Evolutionary conservation across 495 filamentous ascomycete genomes (phyloP).

Genomic region (Aspergillus sclerotioniger): DNA sequence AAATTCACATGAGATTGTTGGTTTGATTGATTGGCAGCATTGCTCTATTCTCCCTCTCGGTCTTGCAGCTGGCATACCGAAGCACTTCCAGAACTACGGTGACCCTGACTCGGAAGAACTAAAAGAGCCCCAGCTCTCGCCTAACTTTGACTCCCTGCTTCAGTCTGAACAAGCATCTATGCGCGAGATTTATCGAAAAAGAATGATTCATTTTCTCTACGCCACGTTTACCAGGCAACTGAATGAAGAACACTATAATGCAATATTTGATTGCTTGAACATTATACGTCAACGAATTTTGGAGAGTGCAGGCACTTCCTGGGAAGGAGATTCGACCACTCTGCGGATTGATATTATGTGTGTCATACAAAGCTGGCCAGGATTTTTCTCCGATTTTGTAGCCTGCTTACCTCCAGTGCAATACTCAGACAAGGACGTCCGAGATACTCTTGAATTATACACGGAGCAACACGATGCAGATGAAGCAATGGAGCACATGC

Average conservation of each 20-base stretch:
- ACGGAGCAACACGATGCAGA: slow-evolving; percentile 24
- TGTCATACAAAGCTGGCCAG: slow-evolving; percentile 18
- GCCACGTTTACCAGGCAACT: slow-evolving; percentile 18
- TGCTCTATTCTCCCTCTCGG: slow-evolving; percentile 28
- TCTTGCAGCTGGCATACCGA: slow-evolving; percentile 30
- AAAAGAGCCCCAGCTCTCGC: slow-evolving; percentile 15
- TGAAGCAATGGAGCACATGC: slow-evolving; percentile 20
- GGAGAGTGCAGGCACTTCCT: slow-evolving; percentile 21
- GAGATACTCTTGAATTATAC: slow-evolving; percentile 20
- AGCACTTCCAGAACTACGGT: slow-evolving; percentile 30
- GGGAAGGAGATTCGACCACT: slow-evolving; percentile 28
- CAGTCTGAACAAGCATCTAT: slow-evolving; percentile 15
- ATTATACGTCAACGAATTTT: slow-evolving; percentile 27
- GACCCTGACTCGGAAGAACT: slow-evolving; percentile 23
- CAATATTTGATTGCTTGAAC: slow-evolving; percentile 20
- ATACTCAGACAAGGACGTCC: slow-evolving; percentile 17
- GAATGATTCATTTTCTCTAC: slow-evolving; percentile 27
- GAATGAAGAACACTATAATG: slow-evolving; percentile 26
- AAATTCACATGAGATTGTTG: slow-evolving; percentile 25
- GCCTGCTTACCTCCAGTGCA: slow-evolving; percentile 18
- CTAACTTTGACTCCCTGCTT: slow-evolving; percentile 17
- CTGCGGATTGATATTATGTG: slow-evolving; percentile 23
- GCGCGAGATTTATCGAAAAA: slow-evolving; percentile 15
- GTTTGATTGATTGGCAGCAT: slow-evolving; percentile 35
- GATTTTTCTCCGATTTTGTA: not conserved